Evolutionary conservation across 495 filamentous ascomycete species (phyloP).

Genomic region (Daldinia vernicosa): DNA sequence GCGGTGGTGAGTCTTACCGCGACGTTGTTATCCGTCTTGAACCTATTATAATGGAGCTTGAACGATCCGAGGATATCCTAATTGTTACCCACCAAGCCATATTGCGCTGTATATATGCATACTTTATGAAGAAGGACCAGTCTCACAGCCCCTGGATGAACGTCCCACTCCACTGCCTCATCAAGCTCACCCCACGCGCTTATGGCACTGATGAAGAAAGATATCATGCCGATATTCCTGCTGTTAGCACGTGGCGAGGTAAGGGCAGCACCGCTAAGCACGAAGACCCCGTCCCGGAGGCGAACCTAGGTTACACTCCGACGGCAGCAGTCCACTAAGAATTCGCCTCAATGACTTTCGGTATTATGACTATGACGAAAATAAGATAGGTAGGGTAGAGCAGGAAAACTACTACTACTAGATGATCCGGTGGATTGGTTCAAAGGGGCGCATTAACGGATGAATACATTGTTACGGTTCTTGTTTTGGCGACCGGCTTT

Average conservation of each 20-base stretch:
- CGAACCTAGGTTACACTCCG: slow-evolving; percentile 29
- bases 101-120: slow-evolving; percentile 94
- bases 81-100: slow-evolving; percentile 99
- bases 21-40: slow-evolving; percentile 98
- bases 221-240: slow-evolving; percentile 88
- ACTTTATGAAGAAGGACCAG: slow-evolving; percentile 96
- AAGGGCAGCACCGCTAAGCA: slow-evolving; percentile 89
- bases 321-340: slow-evolving; percentile 24
- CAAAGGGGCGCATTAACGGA: slow-evolving; percentile 26
- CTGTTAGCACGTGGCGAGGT: slow-evolving; percentile 92
- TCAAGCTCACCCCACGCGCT: slow-evolving; percentile 94
- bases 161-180: slow-evolving; percentile 87
- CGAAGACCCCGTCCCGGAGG: slow-evolving; percentile 58
- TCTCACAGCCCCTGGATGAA: slow-evolving; percentile 96
- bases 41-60: slow-evolving; percentile 99
- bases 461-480: slow-evolving; percentile 21
- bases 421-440: slow-evolving; percentile 19
- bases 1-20: slow-evolving; percentile 94
- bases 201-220: slow-evolving; percentile 89
- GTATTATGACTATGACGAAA: slow-evolving; percentile 18
- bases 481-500: slow-evolving; percentile 27
- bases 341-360: background rate
- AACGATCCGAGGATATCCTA: slow-evolving; percentile 93
- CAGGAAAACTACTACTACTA: slow-evolving; percentile 11
- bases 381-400: slow-evolving; percentile 2